These are phyloP conservation scores for Phytophthora colocasiae DNA, from an alignment of 352 stramenopile species.

Conservation along the genomic window DNA sequence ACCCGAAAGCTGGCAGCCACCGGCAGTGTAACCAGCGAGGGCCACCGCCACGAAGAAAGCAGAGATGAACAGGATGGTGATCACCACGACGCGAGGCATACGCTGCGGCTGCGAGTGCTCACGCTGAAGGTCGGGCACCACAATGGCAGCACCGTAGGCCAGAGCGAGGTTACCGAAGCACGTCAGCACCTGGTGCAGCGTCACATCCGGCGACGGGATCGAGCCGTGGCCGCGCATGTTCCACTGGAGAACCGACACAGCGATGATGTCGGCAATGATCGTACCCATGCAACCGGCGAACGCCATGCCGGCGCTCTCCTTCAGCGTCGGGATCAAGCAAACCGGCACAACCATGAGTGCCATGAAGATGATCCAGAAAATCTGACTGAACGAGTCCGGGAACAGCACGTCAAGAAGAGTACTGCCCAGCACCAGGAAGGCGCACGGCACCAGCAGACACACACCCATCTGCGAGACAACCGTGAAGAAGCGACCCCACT, in stretches of 20 bases:
- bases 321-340: too few species aligned
- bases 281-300: background rate
- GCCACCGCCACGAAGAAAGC: background rate
- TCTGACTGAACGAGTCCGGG: too few species aligned
- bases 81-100: conserved; percentile 31
- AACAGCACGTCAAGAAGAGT: too few species aligned
- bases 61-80: background rate
- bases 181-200: background rate
- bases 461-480: conserved; percentile 48
- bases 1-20: background rate
- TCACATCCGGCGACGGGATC: background rate
- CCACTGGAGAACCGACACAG: background rate
- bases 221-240: conserved; percentile 1
- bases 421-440: conserved; percentile 42
- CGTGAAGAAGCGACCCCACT: conserved; percentile 46
- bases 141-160: background rate
- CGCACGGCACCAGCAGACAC: conserved; percentile 48
- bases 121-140: conserved; percentile 31
- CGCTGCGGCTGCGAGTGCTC: conserved; percentile 56
- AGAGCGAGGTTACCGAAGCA: conserved; percentile 1
- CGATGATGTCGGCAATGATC: background rate
- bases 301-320: background rate
- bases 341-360: too few species aligned
- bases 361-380: too few species aligned
- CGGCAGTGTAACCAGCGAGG: background rate